Conservation (phyloP, 495 filamentous ascomycete species). For the Podospora appendiculata region DNA sequence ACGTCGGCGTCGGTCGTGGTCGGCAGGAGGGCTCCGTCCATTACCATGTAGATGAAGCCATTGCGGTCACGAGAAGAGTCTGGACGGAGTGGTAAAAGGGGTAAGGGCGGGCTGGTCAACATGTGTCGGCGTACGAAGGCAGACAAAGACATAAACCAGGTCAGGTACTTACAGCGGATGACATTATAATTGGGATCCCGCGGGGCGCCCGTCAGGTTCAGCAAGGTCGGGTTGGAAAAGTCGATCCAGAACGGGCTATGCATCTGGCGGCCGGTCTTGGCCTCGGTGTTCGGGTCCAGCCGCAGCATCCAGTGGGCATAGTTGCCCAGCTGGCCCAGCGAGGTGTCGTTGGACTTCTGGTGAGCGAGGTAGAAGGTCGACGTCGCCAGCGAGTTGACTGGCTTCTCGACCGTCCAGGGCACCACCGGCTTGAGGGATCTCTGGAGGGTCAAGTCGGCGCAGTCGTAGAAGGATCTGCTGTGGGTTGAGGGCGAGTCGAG, state of each 20-base stretch:
- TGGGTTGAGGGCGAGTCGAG: neutral
- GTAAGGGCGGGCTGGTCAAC: neutral
- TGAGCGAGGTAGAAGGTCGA: slow-evolving; percentile 1
- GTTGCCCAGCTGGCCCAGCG: neutral
- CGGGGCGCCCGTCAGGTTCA: neutral
- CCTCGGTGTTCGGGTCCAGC: slow-evolving; percentile 19
- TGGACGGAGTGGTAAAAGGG: neutral
- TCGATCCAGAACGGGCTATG: slow-evolving; percentile 4
- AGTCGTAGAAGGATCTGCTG: neutral
- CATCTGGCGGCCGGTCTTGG: neutral
- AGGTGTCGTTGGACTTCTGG: neutral
- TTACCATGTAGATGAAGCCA: slow-evolving; percentile 10
- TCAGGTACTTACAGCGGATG: neutral
- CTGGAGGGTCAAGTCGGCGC: slow-evolving; percentile 4
- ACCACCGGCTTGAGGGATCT: slow-evolving; percentile 12
- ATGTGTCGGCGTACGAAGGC: neutral
- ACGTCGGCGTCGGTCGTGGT: neutral
- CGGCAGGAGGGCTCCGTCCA: neutral
- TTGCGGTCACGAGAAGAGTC: neutral
- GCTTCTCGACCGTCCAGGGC: slow-evolving; percentile 6
- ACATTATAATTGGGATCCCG: neutral
- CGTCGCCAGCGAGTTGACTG: slow-evolving; percentile 1
- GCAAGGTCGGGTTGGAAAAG: slow-evolving; percentile 6
- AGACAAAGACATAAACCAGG: too few relatives aligned
- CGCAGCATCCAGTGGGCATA: slow-evolving; percentile 7